Conservation (phyloP, 768 basidiomycete genomes). For the Jaapia argillacea region DNA sequence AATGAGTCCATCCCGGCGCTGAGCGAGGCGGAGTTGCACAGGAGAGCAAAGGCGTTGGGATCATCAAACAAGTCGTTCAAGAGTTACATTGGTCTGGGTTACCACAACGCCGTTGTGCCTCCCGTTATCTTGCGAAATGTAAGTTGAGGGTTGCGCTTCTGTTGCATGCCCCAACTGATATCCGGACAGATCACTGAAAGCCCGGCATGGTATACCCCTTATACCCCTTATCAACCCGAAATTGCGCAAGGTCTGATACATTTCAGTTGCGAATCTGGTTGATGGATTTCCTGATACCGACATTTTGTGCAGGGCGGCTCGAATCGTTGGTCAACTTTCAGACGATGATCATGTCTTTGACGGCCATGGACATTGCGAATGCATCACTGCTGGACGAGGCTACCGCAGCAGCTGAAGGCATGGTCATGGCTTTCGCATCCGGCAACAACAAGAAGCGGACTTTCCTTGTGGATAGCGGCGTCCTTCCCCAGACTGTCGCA, state of each 20-base stretch:
- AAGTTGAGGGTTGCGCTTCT: conserved; percentile 11
- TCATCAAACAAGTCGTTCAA: conserved; percentile 71
- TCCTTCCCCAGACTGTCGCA: conserved; percentile 81
- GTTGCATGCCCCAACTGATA: conserved; percentile 2
- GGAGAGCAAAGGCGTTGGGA: conserved; percentile 69
- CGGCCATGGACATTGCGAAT: conserved; percentile 91
- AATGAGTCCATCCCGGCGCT: conserved; percentile 62
- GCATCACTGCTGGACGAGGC: conserved; percentile 93
- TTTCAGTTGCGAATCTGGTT: not conserved
- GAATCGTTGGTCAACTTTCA: conserved; percentile 97
- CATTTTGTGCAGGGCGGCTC: conserved; percentile 89
- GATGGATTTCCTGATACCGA: conserved; percentile 2
- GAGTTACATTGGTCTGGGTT: conserved; percentile 98
- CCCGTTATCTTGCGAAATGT: conserved; percentile 92
- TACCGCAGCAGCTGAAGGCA: conserved; percentile 91
- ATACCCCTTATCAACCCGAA: conserved; percentile 95
- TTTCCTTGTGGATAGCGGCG: conserved; percentile 78
- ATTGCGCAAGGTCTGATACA: conserved; percentile 81
- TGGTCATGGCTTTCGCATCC: conserved; percentile 85
- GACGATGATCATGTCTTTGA: conserved; percentile 91
- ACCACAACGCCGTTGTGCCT: conserved; percentile 91
- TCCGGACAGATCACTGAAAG: conserved; percentile 72
- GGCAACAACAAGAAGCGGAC: conserved; percentile 63
- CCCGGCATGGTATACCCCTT: conserved; percentile 96
- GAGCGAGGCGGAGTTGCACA: conserved; percentile 79